Base-by-base conservation (phyloP, 2,329 filamentous ascomycete genomes). In the Talaromyces sp. region DNA sequence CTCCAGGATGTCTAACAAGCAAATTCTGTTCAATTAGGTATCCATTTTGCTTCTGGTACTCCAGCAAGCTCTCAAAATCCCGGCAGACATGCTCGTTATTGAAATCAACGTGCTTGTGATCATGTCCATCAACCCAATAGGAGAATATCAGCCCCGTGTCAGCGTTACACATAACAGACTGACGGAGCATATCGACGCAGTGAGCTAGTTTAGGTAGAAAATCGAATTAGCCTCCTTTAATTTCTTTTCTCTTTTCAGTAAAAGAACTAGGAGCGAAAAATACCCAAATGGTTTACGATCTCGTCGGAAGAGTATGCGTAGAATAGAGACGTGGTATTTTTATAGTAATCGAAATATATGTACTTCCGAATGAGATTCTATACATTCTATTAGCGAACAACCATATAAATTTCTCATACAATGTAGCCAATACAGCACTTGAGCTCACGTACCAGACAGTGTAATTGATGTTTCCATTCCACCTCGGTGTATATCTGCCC, bases 71-170 rank as follows among this genome's bases (percentile, higher is more conserved):
- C 22, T 54, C 51, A 30, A 54, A 54, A 54, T 54, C 25, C 7
- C 51, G 51, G n/a, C 51, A 54, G 51, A 54, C 25, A 54, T 54
- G 51, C 51, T 54, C 51, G 25, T 27, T 54, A 30, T 54, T 54
- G 51, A 54, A 54, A 33, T 54, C 51, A 2, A 54, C 51, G 51
- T 54, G 51, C n/a, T 28, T 54, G 9, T 54, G 51, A 9, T 54
- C 51, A 54, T 28, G 51, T 54, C 51, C 51, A 10, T 54, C 51
- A 17, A 54, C 17, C 52, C 52, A 54, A 32, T 54, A 54, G 10
- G 52, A 54, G 28, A 36, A 54, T 32, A 33, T 32, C n/a, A 54
- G 25, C 27, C 52, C 52, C 27, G 52, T 54, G 52, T 57, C 55
- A 9, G 55, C 19, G 17, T 44, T 28, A 47, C 55, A 57, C 55